Base-by-base conservation (phyloP, 805 yeast species). In the Cyberlindnera japonica region DNA sequence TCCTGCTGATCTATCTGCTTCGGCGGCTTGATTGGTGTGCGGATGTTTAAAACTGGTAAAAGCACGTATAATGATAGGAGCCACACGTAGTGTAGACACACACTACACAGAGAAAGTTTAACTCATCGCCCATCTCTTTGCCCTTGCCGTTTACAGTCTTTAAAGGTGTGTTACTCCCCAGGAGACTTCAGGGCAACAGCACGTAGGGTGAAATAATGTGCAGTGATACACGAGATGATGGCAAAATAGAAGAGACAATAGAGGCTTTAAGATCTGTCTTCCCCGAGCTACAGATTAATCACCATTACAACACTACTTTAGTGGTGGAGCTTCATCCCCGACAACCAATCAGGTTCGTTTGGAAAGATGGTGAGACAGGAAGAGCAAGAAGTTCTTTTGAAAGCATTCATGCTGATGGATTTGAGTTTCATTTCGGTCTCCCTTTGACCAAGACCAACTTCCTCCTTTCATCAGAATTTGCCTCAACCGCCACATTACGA, bases 401-500 rank as follows among this genome's bases (percentile, higher is more conserved):
- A 15, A 16, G 3, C 47, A 53, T 22, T 20, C 38, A 29, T 23
- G 26, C 21, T 11, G 33, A 21, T 14, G 39, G 39, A 5, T 16
- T 36, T 11, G 32, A 29, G 6, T 30, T 36, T 14, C n/a, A 14
- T 5, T 29, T 30, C 9, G 30, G 30, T 10, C 5, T 36, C 8
- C 39, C 39, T 5, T 11, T 36, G n/a, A 21, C 28, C 15, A n/a
- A 8, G 17, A 23, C 21, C 16, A 36, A 28, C 29, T 36, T 27
- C 26, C 8, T 11, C 2, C 16, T 38, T 10, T 13, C 27, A 7
- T 32, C 42, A 3, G 8, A 23, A 4, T 35, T 38, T 33, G 24
- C 35, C 18, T 5, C 11, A 3, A 8, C n/a, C 4, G 29, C 24
- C 18, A 26, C 21, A 10, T 9, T 40, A 10, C 3, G 13, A 11